Conservation (phyloP, 352 stramenopile species). For the Globisporangium lucens region DNA sequence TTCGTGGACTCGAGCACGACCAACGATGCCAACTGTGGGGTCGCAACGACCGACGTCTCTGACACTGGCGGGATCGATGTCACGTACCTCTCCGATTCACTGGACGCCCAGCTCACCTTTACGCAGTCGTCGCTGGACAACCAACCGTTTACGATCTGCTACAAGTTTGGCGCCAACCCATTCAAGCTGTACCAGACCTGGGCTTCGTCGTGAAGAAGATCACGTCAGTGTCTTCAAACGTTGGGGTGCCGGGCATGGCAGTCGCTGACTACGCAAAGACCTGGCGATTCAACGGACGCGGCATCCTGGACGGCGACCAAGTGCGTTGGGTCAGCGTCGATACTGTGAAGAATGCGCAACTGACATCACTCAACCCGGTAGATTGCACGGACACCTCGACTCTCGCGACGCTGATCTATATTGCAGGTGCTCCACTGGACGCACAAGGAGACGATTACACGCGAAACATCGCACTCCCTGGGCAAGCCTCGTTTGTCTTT, state of each 20-base stretch:
- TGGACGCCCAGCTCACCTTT: constrained; percentile 37
- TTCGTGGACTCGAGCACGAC: constrained; percentile 59
- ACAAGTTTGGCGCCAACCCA: constrained; percentile 68
- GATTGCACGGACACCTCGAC: constrained; percentile 41
- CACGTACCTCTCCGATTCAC: constrained; percentile 17
- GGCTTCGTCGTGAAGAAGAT: constrained; percentile 59
- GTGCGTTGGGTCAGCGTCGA: constrained; percentile 53
- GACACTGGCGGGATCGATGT: constrained; percentile 44
- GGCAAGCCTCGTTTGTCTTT: constrained; percentile 32
- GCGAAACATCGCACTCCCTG: constrained; percentile 21
- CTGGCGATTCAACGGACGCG: constrained; percentile 46
- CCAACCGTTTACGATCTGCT: constrained; percentile 51
- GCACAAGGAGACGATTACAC: constrained; percentile 47
- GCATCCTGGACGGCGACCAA: constrained; percentile 37
- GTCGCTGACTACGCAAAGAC: constrained; percentile 52
- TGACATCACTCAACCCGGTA: constrained; percentile 10
- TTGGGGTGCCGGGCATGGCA: constrained; percentile 35
- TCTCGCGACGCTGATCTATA: constrained; percentile 31
- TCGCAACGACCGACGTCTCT: constrained; percentile 32
- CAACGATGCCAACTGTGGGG: constrained; percentile 53
- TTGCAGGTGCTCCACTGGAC: constrained; percentile 12
- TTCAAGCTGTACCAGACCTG: constrained; percentile 57
- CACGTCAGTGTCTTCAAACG: constrained; percentile 22
- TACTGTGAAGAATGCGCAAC: constrained; percentile 29
- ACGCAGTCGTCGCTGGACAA: constrained; percentile 36